Conservation (phyloP, 1,139 yeast genomes). For the Cylindricascospora bacillispora region DNA sequence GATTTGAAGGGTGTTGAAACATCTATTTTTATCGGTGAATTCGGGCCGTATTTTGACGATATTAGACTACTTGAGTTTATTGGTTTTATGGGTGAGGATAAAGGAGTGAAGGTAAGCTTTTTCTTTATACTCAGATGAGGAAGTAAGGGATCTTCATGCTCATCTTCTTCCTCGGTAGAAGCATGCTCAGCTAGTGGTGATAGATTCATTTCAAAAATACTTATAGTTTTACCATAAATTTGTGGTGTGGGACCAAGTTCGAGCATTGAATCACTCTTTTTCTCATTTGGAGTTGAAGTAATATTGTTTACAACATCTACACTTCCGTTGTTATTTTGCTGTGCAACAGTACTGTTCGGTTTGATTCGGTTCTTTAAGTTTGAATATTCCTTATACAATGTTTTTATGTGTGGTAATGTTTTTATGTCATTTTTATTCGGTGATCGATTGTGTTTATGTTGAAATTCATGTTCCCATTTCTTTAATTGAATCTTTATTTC, state of each 20-base stretch:
- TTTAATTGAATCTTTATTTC: conserved; percentile 18
- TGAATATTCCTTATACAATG: conserved; percentile 22
- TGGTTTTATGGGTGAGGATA: too few species aligned
- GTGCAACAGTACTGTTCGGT: too few species aligned
- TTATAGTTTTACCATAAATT: conserved; percentile 23
- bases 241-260: conserved; percentile 27
- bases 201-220: conserved; percentile 23
- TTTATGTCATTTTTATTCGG: conserved; percentile 22
- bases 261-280: neutral
- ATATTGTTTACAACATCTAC: neutral
- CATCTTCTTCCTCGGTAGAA: conserved; percentile 2
- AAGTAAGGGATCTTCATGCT: too few species aligned
- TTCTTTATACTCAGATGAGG: too few species aligned
- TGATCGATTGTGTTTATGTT: conserved; percentile 13
- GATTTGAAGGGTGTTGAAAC: neutral
- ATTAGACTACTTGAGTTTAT: neutral
- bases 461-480: conserved; percentile 23
- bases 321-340: neutral
- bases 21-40: conserved; percentile 20
- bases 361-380: conserved; percentile 12
- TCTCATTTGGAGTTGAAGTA: neutral
- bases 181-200: conserved; percentile 13
- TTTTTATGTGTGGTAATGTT: conserved; percentile 15
- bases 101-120: too few species aligned
- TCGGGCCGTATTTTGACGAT: conserved; percentile 17